Evolutionary conservation across 1,139 yeast genomes (phyloP).

Genomic region (Candida albicans): DNA sequence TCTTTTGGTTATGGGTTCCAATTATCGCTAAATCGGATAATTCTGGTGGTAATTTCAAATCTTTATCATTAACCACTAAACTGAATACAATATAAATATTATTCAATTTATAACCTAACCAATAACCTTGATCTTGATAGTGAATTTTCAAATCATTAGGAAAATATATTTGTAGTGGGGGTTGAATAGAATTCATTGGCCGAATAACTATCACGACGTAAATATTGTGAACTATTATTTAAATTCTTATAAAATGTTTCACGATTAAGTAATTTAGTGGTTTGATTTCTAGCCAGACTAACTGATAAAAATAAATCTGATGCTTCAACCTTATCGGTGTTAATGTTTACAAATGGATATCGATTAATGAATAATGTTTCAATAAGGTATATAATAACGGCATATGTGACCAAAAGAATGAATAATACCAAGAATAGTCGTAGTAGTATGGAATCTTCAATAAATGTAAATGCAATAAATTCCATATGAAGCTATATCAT

Average conservation of each 20-base stretch:
- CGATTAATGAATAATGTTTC: constrained; percentile 7
- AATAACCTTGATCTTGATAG: constrained; percentile 6
- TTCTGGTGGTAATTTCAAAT: constrained; percentile 11
- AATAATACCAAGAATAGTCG: constrained; percentile 1
- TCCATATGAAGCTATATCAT: neutral
- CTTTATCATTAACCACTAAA: constrained; percentile 16
- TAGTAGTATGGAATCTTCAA: neutral
- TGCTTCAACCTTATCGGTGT: neutral
- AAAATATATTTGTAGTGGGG: constrained; percentile 30
- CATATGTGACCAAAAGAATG: neutral
- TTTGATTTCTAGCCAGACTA: neutral
- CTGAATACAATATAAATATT: constrained; percentile 26
- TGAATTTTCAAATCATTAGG: constrained; percentile 31
- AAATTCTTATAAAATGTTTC: constrained; percentile 32
- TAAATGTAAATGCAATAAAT: neutral
- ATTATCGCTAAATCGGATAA: constrained; percentile 20
- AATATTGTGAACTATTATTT: constrained; percentile 44
- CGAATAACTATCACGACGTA: constrained; percentile 43
- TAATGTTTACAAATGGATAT: constrained; percentile 8
- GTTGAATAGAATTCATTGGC: constrained; percentile 18
- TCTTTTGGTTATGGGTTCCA: constrained; percentile 14
- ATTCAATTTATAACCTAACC: constrained; percentile 30
- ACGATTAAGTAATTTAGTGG: neutral
- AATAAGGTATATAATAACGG: neutral
- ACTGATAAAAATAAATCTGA: neutral